Evolutionary conservation across 768 basidiomycete genomes (phyloP).

Genomic region (Russula vinacea): DNA sequence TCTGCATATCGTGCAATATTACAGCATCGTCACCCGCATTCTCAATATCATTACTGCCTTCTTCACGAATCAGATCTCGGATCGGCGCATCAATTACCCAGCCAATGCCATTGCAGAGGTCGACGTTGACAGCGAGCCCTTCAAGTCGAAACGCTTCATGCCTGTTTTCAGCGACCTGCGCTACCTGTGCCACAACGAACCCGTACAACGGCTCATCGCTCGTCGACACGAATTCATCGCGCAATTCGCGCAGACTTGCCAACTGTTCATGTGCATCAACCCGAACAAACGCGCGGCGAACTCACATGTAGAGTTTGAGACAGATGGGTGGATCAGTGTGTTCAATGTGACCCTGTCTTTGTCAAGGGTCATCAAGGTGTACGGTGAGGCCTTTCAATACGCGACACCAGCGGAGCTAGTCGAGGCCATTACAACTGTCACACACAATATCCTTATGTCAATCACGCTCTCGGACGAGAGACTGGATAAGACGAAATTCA

Average conservation of each 20-base stretch:
- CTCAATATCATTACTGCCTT: conserved; percentile 84
- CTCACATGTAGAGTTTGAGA: conserved; percentile 93
- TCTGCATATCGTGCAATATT: conserved; percentile 68
- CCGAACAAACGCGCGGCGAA: conserved; percentile 79
- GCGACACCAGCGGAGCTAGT: conserved; percentile 58
- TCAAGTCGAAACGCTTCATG: conserved; percentile 95
- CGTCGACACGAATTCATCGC: conserved; percentile 61
- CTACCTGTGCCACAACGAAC: conserved; percentile 75
- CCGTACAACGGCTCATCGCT: conserved; percentile 77
- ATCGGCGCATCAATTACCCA: conserved; percentile 58
- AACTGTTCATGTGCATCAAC: conserved; percentile 91
- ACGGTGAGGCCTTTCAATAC: conserved; percentile 77
- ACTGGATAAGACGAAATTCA: conserved; percentile 64
- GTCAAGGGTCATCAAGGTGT: conserved; percentile 82
- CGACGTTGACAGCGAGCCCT: conserved; percentile 81
- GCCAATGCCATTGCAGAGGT: conserved; percentile 41
- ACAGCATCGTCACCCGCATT: conserved; percentile 70
- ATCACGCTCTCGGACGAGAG: conserved; percentile 66
- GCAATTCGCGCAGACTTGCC: conserved; percentile 73
- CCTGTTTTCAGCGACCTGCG: conserved; percentile 89
- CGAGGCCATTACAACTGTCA: conserved; percentile 62
- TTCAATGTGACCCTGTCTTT: conserved; percentile 93
- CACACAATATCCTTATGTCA: conserved; percentile 68
- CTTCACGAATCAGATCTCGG: conserved; percentile 85
- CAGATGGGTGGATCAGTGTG: conserved; percentile 94